Evolutionary conservation across 805 yeast genomes (phyloP).

Genomic region (Saccharomycopsis oosterbeekiorum): DNA sequence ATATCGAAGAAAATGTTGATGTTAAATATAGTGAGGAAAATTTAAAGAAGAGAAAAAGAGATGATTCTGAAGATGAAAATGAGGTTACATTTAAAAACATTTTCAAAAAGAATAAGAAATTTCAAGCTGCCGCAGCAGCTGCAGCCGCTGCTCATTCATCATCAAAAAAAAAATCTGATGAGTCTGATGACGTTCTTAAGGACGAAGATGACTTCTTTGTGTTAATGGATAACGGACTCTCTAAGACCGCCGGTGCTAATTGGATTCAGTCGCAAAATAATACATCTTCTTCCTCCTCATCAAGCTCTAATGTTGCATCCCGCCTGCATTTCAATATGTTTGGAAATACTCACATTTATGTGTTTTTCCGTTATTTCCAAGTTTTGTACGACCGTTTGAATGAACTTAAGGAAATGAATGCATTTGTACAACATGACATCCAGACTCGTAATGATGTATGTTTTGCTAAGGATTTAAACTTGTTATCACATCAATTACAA

Average conservation of each 20-base stretch:
- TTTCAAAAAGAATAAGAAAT: not conserved
- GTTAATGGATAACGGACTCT: not conserved
- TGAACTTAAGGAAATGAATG: slow-evolving; percentile 53
- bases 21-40: not conserved
- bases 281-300: not conserved
- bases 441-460: slow-evolving; percentile 40
- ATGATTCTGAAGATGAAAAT: not conserved
- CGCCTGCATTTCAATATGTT: slow-evolving; percentile 43
- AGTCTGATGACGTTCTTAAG: not conserved
- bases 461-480: slow-evolving; percentile 65
- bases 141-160: not conserved
- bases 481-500: slow-evolving; percentile 55
- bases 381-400: slow-evolving; percentile 55
- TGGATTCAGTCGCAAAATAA: not conserved
- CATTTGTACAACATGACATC: slow-evolving; percentile 46
- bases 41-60: not conserved
- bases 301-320: not conserved
- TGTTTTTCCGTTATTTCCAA: slow-evolving; percentile 62
- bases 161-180: not conserved
- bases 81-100: not conserved
- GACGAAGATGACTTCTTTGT: not conserved
- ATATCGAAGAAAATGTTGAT: not conserved
- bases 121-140: not conserved
- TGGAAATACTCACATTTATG: slow-evolving; percentile 66
- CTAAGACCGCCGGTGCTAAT: not conserved